Base-by-base conservation (phyloP, 163 green algal genomes). In the Smithsoniella earleae region DNA sequence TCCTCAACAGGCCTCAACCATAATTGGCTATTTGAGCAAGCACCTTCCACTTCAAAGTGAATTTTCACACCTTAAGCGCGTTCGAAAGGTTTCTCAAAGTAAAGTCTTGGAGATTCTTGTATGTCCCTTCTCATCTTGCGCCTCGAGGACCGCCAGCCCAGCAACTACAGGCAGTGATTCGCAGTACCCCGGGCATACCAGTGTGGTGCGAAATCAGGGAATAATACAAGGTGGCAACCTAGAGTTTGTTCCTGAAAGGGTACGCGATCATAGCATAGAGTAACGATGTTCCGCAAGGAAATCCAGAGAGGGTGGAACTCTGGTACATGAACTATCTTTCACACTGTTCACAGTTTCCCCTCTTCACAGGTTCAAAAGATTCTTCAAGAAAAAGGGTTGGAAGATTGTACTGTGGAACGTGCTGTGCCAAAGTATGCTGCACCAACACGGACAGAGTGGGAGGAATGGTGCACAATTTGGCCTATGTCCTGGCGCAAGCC, bases 381-480 rank as follows among this genome's bases (percentile, higher is more conserved):
- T 34, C 34, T 69, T 30, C 25, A n/a, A 43, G 3, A 30, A 6
- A 69, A 69, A 5, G 58, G 34, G 5, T 38, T 33, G 18, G 30
- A 45, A 34, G 10, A 40, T 38, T 33, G 6, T 69, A 33, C 58
- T 36, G 27, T 34, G 25, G 22, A 25, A 36, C 27, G 31, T 3
- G 43, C 22, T 5, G 58, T 34, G 5, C 58, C 58, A 69, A 5
- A 36, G 1, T 34, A 69, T 13, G 30, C 58, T 13, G 58, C 58
- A 69, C 58, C 20, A 10, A 93, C 78, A 0, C 78, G 77, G 3
- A 73, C 85, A 66, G 80, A 92, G 55, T 88, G 82, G 77, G 44
- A 66, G 6, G 75, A 83, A 27, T 95, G 88, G 89, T 76, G 38
- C 6, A 33, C 79, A 54, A 30, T 88, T 3, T 96, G 90, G 90